These are phyloP conservation scores for Ananas comosus DNA, from an alignment of 176 grass and related monocot species.

Conservation along the genomic window DNA sequence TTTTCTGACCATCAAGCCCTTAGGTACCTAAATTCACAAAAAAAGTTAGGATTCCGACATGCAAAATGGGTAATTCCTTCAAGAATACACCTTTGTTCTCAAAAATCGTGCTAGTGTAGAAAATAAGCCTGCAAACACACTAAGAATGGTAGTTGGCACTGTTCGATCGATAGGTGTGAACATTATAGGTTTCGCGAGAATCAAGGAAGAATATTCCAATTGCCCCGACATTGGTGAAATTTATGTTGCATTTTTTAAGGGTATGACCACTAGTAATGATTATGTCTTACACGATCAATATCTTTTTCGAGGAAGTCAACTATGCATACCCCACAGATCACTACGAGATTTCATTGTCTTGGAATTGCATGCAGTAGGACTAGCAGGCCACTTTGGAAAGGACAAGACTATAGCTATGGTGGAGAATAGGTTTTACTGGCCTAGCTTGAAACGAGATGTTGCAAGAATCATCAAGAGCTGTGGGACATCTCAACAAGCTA, in stretches of 20 bases:
- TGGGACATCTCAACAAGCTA: no score
- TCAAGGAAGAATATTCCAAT: not conserved
- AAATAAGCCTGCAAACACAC: not conserved
- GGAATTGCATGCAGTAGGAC: not conserved
- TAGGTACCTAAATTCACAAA: not conserved
- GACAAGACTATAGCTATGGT: not conserved
- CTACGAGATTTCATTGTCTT: not conserved
- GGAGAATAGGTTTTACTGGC: not conserved
- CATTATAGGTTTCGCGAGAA: not conserved
- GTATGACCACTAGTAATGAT: no score
- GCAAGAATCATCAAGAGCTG: not conserved
- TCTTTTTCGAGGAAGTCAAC: not conserved
- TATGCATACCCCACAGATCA: not conserved
- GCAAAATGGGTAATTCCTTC: not conserved
- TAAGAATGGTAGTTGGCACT: not conserved
- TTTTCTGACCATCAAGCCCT: not conserved
- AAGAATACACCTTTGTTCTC: not conserved
- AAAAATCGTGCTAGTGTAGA: no score
- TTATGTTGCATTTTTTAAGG: no score
- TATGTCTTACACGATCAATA: not conserved
- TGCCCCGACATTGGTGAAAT: no score
- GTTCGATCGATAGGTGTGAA: not conserved
- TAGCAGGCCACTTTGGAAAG: not conserved
- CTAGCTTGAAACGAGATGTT: not conserved
- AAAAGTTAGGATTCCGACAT: not conserved